These are phyloP conservation scores for Colletotrichum lini DNA, from an alignment of 2,329 filamentous ascomycete species.

Conservation along the genomic window DNA sequence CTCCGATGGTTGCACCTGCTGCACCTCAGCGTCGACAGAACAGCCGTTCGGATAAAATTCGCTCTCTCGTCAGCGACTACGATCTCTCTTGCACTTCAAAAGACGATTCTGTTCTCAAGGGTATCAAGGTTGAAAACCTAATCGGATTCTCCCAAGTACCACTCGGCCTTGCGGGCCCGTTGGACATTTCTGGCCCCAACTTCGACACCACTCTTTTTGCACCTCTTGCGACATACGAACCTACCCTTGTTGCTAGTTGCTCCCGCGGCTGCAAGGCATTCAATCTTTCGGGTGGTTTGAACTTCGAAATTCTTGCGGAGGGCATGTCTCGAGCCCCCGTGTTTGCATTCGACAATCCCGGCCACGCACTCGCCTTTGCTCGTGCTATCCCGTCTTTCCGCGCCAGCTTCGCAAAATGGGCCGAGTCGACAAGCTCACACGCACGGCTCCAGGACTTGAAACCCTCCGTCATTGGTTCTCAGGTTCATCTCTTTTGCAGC, in stretches of 20 bases:
- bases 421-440: constrained; percentile 20
- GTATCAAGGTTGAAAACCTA: constrained; percentile 17
- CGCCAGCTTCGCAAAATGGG: constrained; percentile 4
- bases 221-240: constrained; percentile 20
- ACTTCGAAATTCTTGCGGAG: constrained; percentile 17
- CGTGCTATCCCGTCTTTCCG: constrained; percentile 14
- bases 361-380: constrained; percentile 12
- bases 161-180: constrained; percentile 11
- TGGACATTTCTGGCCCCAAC: not conserved
- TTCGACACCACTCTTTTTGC: not conserved
- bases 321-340: constrained; percentile 21
- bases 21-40: not conserved
- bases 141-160: constrained; percentile 17
- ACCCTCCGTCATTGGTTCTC: constrained; percentile 18
- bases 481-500: constrained; percentile 24
- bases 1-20: not conserved
- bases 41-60: constrained; percentile 4
- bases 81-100: constrained; percentile 1
- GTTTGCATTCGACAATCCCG: constrained; percentile 15
- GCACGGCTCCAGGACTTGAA: constrained; percentile 12
- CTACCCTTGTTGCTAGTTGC: constrained; percentile 24
- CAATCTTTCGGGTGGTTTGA: constrained; percentile 11
- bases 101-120: not conserved
- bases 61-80: constrained; percentile 2
- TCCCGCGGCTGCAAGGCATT: constrained; percentile 26